These are phyloP conservation scores for Neurospora sp. DNA, from an alignment of 495 filamentous ascomycete species.

Conservation along the genomic window DNA sequence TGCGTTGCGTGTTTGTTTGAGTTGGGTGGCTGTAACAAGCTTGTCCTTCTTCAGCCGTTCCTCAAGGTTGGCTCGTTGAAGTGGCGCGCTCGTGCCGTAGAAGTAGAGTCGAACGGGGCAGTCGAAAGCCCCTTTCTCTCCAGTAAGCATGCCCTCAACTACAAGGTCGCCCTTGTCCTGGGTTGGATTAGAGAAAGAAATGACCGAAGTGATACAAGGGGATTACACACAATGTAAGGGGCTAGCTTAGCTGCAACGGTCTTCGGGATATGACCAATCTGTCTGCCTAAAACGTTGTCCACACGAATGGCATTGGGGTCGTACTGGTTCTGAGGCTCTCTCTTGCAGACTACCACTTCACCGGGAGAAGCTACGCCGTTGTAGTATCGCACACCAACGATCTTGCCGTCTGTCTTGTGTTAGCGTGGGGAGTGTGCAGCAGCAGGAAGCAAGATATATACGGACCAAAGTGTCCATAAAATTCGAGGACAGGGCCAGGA, in stretches of 20 bases:
- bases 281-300: slow-evolving; percentile 64
- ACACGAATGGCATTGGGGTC: slow-evolving; percentile 73
- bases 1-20: slow-evolving; percentile 39
- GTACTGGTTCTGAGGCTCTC: slow-evolving; percentile 65
- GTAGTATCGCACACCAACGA: slow-evolving; percentile 79
- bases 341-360: slow-evolving; percentile 56
- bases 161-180: slow-evolving; percentile 36
- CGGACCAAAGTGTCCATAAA: slow-evolving; percentile 41
- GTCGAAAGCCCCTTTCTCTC: slow-evolving; percentile 51
- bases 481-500: slow-evolving; percentile 31
- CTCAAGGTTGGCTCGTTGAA: slow-evolving; percentile 41
- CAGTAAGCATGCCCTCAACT: slow-evolving; percentile 52
- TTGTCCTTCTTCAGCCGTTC: slow-evolving; percentile 51
- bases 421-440: slow-evolving; percentile 2
- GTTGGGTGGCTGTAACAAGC: slow-evolving; percentile 36
- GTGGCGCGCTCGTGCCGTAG: slow-evolving; percentile 52
- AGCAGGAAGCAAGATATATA: not conserved
- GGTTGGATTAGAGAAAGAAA: not conserved
- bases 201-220: not conserved
- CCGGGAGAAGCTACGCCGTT: slow-evolving; percentile 56
- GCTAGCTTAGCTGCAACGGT: slow-evolving; percentile 58
- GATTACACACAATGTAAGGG: slow-evolving; percentile 51
- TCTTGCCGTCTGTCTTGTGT: slow-evolving; percentile 47
- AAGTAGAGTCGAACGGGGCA: slow-evolving; percentile 60
- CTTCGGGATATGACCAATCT: slow-evolving; percentile 74